Evolutionary conservation across 2,329 filamentous ascomycete genomes (phyloP).

Genomic region (Chaetomiaceae sp.): DNA sequence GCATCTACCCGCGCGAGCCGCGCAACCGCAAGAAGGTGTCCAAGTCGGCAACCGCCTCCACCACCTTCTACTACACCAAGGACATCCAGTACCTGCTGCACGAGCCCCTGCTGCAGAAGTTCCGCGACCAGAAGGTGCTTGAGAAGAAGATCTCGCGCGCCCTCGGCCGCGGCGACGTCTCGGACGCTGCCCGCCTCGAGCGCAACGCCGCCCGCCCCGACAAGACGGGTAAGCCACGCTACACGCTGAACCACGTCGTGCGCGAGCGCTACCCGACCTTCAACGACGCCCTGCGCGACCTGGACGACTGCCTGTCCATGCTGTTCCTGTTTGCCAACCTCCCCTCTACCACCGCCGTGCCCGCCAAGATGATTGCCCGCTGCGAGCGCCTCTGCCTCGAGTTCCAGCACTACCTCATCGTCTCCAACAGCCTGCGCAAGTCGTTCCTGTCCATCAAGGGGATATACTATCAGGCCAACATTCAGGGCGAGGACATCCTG

Average conservation of each 20-base stretch:
- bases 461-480: conserved; percentile 97
- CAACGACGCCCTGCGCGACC: conserved; percentile 83
- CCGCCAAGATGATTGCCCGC: conserved; percentile 89
- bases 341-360: conserved; percentile 81
- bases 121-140: conserved; percentile 92
- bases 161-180: conserved; percentile 82
- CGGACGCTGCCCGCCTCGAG: conserved; percentile 83
- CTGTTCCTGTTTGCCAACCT: conserved; percentile 96
- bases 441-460: conserved; percentile 98
- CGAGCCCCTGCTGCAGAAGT: conserved; percentile 88
- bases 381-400: conserved; percentile 91
- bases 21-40: conserved; percentile 95
- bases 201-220: conserved; percentile 79
- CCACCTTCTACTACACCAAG: conserved; percentile 87
- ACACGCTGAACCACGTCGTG: conserved; percentile 93
- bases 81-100: conserved; percentile 98
- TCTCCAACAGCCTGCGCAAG: conserved; percentile 84
- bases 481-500: conserved; percentile 92
- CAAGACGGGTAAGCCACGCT: conserved; percentile 80
- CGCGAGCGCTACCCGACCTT: conserved; percentile 98
- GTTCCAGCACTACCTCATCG: conserved; percentile 96
- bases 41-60: conserved; percentile 82
- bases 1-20: conserved; percentile 96
- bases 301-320: conserved; percentile 95
- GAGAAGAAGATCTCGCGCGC: conserved; percentile 97